phyloP scores from a whole-genome alignment of 2,329 filamentous ascomycete genomes.

The Volutella citrinella region DNA sequence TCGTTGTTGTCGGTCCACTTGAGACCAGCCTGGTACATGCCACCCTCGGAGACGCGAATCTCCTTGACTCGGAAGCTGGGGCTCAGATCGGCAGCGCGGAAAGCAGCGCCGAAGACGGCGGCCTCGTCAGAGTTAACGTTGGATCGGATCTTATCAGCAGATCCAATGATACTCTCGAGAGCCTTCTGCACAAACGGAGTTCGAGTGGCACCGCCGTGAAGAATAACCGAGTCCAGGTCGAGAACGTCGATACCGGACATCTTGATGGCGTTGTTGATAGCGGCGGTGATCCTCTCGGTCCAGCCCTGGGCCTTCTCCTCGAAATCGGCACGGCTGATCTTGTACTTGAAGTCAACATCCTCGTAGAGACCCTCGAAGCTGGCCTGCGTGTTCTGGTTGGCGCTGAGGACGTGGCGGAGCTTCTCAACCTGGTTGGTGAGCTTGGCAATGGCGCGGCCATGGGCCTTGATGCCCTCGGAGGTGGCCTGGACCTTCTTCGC shows the following conservation, averaged over 20 bases:
- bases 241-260: constrained; percentile 68
- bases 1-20: constrained; percentile 69
- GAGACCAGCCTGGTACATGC: constrained; percentile 70
- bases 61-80: constrained; percentile 98
- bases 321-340: constrained; percentile 75
- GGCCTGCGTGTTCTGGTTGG: constrained; percentile 77
- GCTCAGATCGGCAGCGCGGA: constrained; percentile 88
- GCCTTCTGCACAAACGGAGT: constrained; percentile 93
- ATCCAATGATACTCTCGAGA: constrained; percentile 72
- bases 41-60: constrained; percentile 77
- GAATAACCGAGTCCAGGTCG: constrained; percentile 85
- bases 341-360: constrained; percentile 91
- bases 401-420: constrained; percentile 84
- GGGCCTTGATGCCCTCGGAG: constrained; percentile 60
- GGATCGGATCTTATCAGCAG: constrained; percentile 75
- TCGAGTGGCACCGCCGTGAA: constrained; percentile 85
- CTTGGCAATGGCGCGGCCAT: constrained; percentile 84
- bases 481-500: constrained; percentile 64
- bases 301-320: constrained; percentile 72
- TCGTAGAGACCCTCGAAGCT: constrained; percentile 89
- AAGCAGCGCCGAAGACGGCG: constrained; percentile 91
- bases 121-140: constrained; percentile 98
- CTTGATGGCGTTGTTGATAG: constrained; percentile 72
- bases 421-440: constrained; percentile 91
- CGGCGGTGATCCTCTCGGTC: constrained; percentile 63